Base-by-base conservation (phyloP, 2,329 filamentous ascomycete genomes). In the Bipolaris victoriae region DNA sequence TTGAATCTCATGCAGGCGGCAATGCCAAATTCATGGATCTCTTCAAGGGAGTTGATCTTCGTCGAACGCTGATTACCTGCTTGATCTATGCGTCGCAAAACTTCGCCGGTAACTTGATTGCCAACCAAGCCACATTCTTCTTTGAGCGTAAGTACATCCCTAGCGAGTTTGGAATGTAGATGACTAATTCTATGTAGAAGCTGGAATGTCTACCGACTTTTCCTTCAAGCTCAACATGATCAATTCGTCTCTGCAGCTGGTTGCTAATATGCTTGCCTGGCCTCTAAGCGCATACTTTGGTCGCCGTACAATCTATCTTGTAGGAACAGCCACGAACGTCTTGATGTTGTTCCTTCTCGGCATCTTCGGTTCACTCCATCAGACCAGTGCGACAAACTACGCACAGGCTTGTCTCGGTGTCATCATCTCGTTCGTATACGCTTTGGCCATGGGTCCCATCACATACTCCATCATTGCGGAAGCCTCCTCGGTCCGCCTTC, bases 391-490 rank as follows among this genome's bases (percentile, higher is more conserved):
- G 3, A 69, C 83, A 49, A 80, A 75, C 59, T 77, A 82, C 46
- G 86, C 86, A 1, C 84, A 86, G 70, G 86, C 86, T 22, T 83
- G 83, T 15, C 77, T 89, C 15, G 86, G 86, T 52, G 76, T 89
- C 41, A 84, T 88, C 67, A 81, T 89, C 66, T 88, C 86, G 20
- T 84, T 89, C 60, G 78, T 88, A 24, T 90, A 87, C 77, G 83
- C 82, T 36, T 76, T 86, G 16, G 84, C 84, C 62, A 85, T 85
- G 15, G 86, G 85, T 1, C 86, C 86, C n/a, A 84, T 84, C 37
- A 87, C 86, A 10, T 89, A 84, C 81, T 83, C 85, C 73, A 86
- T 88, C 66, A 88, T 88, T 48, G 85, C 83, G 58, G 86, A 88
- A 74, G 88, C 86, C 1, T 87, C 86, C 0, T 79, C 86, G 43